phyloP scores from a whole-genome alignment of 1,139 yeast genomes.

The Blastobotrys proliferans region DNA sequence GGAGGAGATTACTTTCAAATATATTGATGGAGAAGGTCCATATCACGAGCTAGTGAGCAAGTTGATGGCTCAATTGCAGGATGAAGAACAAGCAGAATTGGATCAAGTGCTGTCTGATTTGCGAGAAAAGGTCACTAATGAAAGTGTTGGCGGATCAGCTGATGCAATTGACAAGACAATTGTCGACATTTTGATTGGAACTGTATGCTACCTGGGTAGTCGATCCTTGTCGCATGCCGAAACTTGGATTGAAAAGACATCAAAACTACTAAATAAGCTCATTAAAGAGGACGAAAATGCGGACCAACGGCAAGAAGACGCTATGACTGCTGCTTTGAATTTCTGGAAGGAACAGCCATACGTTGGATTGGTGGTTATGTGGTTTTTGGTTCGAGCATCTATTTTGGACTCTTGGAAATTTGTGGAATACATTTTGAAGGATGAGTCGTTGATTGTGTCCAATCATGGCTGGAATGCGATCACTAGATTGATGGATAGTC shows the following conservation, averaged over 20 bases:
- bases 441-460: slow-evolving; percentile 10
- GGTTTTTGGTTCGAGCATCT: slow-evolving; percentile 50
- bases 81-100: slow-evolving; percentile 12
- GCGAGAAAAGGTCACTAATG: slow-evolving; percentile 29
- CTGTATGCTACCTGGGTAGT: slow-evolving; percentile 78
- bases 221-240: slow-evolving; percentile 86
- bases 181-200: slow-evolving; percentile 61
- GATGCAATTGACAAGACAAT: slow-evolving; percentile 46
- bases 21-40: slow-evolving; percentile 32
- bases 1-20: slow-evolving; percentile 46
- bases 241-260: slow-evolving; percentile 58
- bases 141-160: slow-evolving; percentile 28
- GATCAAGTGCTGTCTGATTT: slow-evolving; percentile 34
- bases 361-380: slow-evolving; percentile 69
- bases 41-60: slow-evolving; percentile 38
- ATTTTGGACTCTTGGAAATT: slow-evolving; percentile 21
- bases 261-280: slow-evolving; percentile 48
- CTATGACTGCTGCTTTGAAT: slow-evolving; percentile 54
- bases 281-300: slow-evolving; percentile 31
- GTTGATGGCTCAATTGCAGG: slow-evolving; percentile 32
- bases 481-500: slow-evolving; percentile 7
- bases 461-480: slow-evolving; percentile 13
- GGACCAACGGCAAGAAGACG: slow-evolving; percentile 16
- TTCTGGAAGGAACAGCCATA: slow-evolving; percentile 83
- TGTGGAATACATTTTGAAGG: slow-evolving; percentile 16